Evolutionary conservation across 2,329 filamentous ascomycete species (phyloP).

Genomic region (Botrytis tulipae): DNA sequence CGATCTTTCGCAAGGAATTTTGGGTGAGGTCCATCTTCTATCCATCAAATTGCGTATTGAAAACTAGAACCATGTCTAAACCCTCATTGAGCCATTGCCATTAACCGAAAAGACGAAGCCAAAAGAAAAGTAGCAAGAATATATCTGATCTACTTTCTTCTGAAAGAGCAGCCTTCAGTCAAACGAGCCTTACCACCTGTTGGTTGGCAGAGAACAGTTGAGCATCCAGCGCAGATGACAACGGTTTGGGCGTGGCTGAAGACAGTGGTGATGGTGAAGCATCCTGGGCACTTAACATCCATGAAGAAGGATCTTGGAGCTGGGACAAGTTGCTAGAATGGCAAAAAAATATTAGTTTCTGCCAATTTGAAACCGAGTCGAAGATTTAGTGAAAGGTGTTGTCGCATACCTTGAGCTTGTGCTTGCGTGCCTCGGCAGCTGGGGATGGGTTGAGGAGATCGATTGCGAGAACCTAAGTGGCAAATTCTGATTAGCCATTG

Average conservation of each 20-base stretch:
- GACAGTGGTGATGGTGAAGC: conserved; percentile 99
- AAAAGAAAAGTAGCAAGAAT: conserved; percentile 43
- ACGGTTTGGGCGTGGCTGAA: conserved; percentile 99
- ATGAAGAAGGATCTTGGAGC: conserved; percentile 99
- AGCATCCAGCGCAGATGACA: conserved; percentile 99
- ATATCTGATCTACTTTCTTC: conserved; percentile 86
- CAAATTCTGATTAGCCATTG: conserved; percentile 49
- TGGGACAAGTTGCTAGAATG: conserved; percentile 79
- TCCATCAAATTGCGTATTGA: conserved; percentile 56
- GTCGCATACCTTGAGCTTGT: conserved; percentile 96
- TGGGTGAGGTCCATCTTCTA: conserved; percentile 64
- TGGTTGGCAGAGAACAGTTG: conserved; percentile 98
- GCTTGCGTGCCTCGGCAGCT: conserved; percentile 98
- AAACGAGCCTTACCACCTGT: conserved; percentile 98
- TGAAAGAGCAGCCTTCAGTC: conserved; percentile 99
- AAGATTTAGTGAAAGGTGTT: conserved; percentile 1
- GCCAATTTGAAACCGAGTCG: not conserved
- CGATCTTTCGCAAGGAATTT: conserved; percentile 47
- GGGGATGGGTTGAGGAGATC: conserved; percentile 99
- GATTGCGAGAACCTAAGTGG: conserved; percentile 92
- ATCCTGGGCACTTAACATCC: conserved; percentile 99
- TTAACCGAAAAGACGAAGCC: conserved; percentile 34
- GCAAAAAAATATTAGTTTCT: conserved; percentile 20
- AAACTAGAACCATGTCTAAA: conserved; percentile 29
- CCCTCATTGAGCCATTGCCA: conserved; percentile 32